A percentile compares a stretch with the other conserved stretches of the same genome.
Conservation (phyloP, 2,329 filamentous ascomycete species). For the Neofusicoccum umdonicola region DNA sequence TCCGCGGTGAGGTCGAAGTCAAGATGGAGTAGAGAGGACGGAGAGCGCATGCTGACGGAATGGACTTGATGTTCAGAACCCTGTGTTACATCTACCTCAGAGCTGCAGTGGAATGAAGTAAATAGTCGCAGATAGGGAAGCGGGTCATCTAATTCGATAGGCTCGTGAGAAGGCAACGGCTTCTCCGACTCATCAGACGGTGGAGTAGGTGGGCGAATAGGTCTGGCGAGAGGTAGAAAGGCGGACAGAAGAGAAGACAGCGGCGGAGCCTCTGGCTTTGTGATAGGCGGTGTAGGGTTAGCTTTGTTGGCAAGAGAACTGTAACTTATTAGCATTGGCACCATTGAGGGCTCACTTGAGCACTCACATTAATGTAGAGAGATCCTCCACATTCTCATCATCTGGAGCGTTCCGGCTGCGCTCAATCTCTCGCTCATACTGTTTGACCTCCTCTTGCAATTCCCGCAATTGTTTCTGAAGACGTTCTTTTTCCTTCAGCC, state of each 20-base stretch:
- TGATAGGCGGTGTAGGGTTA: background rate
- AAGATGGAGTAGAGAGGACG: slow-evolving; percentile 57
- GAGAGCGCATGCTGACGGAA: slow-evolving; percentile 51
- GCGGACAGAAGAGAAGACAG: slow-evolving; percentile 38
- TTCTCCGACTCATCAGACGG: slow-evolving; percentile 31
- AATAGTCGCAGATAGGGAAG: slow-evolving; percentile 70
- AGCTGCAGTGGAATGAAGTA: slow-evolving; percentile 63
- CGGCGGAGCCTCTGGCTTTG: slow-evolving; percentile 24
- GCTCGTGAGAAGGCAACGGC: slow-evolving; percentile 61
- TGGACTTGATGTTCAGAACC: slow-evolving; percentile 39
- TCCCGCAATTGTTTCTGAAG: slow-evolving; percentile 30
- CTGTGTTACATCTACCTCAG: slow-evolving; percentile 28
- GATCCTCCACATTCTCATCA: background rate
- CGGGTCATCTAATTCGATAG: slow-evolving; percentile 62
- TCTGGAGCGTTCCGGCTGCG: slow-evolving; percentile 25
- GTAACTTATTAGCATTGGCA: background rate
- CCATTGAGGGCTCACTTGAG: background rate
- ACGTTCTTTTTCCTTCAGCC: slow-evolving; percentile 27
- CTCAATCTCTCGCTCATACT: slow-evolving; percentile 29
- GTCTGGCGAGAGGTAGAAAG: slow-evolving; percentile 38
- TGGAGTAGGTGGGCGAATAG: slow-evolving; percentile 27
- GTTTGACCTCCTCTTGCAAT: slow-evolving; percentile 32
- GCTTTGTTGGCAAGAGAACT: slow-evolving; percentile 19
- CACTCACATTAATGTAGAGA: slow-evolving; percentile 26
- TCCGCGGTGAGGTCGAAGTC: slow-evolving; percentile 59